Evolutionary conservation across 2,329 filamentous ascomycete species (phyloP).

Genomic region (Xylariomycetidae sp.): DNA sequence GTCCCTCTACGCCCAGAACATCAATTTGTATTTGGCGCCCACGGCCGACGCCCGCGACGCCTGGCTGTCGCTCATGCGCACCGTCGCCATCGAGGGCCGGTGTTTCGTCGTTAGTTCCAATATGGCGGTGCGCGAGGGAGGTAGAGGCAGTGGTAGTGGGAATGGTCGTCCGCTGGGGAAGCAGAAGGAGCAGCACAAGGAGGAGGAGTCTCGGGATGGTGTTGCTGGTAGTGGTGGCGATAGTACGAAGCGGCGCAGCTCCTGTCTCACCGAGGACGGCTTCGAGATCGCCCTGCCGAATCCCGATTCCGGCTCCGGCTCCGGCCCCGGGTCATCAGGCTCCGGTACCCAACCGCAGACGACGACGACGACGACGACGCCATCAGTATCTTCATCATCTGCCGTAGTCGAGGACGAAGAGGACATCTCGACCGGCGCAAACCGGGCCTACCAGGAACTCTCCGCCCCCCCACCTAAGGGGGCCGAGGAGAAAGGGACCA

Average conservation of each 20-base stretch:
- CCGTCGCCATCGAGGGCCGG: conserved; percentile 74
- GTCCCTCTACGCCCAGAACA: conserved; percentile 80
- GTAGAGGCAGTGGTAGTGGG: too few species aligned
- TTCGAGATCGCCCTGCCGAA: conserved; percentile 44
- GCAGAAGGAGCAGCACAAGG: background rate
- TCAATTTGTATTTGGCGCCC: conserved; percentile 87
- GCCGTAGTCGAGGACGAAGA: conserved; percentile 17
- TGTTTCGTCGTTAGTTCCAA: conserved; percentile 85
- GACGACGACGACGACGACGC: conserved; percentile 52
- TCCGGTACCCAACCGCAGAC: conserved; percentile 27
- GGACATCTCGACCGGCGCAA: background rate
- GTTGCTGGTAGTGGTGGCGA: background rate
- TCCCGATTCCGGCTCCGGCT: too few species aligned
- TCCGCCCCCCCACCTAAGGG: too few species aligned
- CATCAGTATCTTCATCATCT: conserved; percentile 37
- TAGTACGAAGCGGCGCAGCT: conserved; percentile 28
- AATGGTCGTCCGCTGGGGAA: conserved; percentile 52
- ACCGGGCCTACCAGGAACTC: too few species aligned
- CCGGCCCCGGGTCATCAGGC: conserved; percentile 23
- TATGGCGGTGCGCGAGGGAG: conserved; percentile 65
- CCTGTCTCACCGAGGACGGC: conserved; percentile 41
- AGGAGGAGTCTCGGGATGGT: background rate
- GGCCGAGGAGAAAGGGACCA: conserved; percentile 15
- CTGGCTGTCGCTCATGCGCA: conserved; percentile 68
- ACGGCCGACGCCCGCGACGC: conserved; percentile 81